phyloP scores from a whole-genome alignment of 2,329 filamentous ascomycete genomes.

The Aspergillus felis region DNA sequence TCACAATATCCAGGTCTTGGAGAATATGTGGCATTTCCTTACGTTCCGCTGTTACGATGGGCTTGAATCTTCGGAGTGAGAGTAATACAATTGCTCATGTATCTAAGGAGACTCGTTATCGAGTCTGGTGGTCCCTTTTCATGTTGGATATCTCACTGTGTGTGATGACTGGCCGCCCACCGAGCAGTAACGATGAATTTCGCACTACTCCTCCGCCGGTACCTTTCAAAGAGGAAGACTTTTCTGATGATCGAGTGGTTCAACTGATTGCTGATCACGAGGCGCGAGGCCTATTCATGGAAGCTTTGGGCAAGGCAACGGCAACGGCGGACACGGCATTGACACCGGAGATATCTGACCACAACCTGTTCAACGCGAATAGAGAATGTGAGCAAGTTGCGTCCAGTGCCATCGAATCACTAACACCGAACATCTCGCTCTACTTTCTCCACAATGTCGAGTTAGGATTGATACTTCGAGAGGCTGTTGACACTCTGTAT shows the following conservation, averaged over 20 bases:
- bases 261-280: conserved; percentile 33
- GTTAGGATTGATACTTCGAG: conserved; percentile 32
- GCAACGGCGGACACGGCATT: conserved; percentile 1
- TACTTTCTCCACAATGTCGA: conserved; percentile 40
- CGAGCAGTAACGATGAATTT: conserved; percentile 34
- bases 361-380: conserved; percentile 4
- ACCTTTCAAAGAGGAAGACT: conserved; percentile 38
- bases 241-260: conserved; percentile 26
- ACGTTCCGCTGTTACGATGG: conserved; percentile 40
- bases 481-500: conserved; percentile 36
- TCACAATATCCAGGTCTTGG: conserved; percentile 35
- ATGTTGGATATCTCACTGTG: conserved; percentile 39
- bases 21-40: conserved; percentile 38
- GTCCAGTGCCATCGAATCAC: conserved; percentile 23
- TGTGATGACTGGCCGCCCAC: conserved; percentile 42
- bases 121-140: conserved; percentile 45
- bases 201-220: conserved; percentile 41
- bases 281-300: conserved; percentile 27
- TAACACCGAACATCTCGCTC: conserved; percentile 34
- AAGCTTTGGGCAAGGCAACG: conserved; percentile 11
- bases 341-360: conserved; percentile 12
- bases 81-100: conserved; percentile 30
- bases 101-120: conserved; percentile 41
- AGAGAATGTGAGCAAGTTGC: conserved; percentile 20
- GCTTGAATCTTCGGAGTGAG: conserved; percentile 42